These are phyloP conservation scores for Skeletonema potamos DNA, from an alignment of 108 stramenopile species.

Conservation along the genomic window DNA sequence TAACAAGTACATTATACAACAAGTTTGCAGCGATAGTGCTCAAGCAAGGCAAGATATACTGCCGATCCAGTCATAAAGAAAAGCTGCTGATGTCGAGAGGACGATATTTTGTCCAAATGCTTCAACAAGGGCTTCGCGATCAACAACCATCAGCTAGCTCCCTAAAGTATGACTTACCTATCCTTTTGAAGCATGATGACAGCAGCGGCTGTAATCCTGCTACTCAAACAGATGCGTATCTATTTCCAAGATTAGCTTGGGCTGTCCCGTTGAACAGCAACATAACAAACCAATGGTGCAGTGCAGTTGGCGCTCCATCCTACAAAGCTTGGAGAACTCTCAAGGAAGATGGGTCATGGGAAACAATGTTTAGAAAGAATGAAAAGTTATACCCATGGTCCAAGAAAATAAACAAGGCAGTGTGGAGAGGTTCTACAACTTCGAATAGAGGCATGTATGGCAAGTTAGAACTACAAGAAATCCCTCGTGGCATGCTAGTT, in stretches of 20 bases:
- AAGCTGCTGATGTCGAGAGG: conserved; percentile 35
- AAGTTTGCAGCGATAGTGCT: conserved; percentile 33
- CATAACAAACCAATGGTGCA: conserved; percentile 18
- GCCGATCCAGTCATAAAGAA: conserved; percentile 27
- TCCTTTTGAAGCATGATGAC: conserved; percentile 44
- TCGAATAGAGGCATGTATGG: conserved; percentile 38
- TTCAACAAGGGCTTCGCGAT: conserved; percentile 14
- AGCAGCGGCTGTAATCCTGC: conserved; percentile 43
- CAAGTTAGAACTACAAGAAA: conserved; percentile 14
- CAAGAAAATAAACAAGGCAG: conserved; percentile 28
- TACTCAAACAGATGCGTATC: conserved; percentile 24
- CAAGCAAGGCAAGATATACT: conserved; percentile 34
- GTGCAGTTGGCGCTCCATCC: conserved; percentile 28
- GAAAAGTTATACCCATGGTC: conserved; percentile 31
- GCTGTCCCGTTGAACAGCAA: conserved; percentile 26
- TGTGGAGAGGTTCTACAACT: conserved; percentile 52
- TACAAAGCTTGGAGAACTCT: conserved; percentile 41
- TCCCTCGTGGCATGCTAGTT: conserved; percentile 34
- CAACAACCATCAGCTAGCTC: background rate
- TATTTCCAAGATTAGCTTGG: conserved; percentile 42
- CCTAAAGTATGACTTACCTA: conserved; percentile 4
- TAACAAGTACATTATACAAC: background rate
- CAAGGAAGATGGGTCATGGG: background rate
- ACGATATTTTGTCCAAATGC: conserved; percentile 41
- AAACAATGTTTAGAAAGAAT: conserved; percentile 1